Percentiles rank a stretch among this genome's conserved stretches.
Conservation (phyloP, 805 yeast genomes). For the Zygoascus bituminiphila region DNA sequence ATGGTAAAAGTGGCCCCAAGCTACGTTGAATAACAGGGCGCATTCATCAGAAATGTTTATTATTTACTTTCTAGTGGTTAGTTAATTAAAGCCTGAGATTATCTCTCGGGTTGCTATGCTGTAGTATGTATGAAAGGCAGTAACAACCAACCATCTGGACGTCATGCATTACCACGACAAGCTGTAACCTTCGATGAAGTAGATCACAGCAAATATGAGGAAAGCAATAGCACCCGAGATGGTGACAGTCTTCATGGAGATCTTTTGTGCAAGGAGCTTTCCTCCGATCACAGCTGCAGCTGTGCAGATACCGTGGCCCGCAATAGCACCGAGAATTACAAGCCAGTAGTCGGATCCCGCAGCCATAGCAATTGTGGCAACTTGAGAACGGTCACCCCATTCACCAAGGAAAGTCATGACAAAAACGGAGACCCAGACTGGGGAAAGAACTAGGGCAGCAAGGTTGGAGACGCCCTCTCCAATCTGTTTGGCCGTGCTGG, state of each 20-base stretch:
- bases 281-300: constrained; percentile 92
- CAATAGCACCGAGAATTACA: constrained; percentile 79
- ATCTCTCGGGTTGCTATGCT: background rate
- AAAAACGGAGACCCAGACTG: constrained; percentile 89
- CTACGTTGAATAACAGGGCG: too few relatives aligned
- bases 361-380: constrained; percentile 97
- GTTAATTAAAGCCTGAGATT: background rate
- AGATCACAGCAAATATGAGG: constrained; percentile 70
- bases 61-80: background rate
- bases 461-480: constrained; percentile 42
- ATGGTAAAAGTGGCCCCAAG: too few relatives aligned
- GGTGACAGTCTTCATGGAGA: constrained; percentile 87
- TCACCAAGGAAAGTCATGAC: constrained; percentile 95
- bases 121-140: background rate
- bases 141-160: background rate
- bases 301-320: constrained; percentile 86
- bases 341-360: constrained; percentile 90
- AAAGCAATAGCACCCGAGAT: constrained; percentile 86
- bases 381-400: constrained; percentile 98
- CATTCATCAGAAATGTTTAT: background rate
- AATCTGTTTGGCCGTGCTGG: constrained; percentile 12
- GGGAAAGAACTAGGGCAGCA: constrained; percentile 62
- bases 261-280: constrained; percentile 75
- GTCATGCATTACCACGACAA: constrained; percentile 6
- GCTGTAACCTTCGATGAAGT: constrained; percentile 53